Evolutionary conservation across 176 grass and related monocot species (phyloP).

Genomic region (Guadua angustifolia): DNA sequence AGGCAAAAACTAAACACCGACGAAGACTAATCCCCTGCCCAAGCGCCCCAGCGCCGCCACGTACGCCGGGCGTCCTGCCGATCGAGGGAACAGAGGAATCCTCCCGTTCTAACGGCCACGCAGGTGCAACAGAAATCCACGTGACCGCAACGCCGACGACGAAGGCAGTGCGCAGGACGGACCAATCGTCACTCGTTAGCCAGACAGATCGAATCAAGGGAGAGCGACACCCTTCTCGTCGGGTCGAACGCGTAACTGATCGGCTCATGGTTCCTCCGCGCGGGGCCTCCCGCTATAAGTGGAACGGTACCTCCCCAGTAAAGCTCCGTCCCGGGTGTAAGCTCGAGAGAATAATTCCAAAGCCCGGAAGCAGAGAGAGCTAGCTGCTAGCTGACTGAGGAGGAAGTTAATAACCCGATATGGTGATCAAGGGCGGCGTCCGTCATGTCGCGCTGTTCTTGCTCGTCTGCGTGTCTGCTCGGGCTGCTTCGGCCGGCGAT

Average conservation of each 20-base stretch:
- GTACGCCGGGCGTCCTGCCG: neutral
- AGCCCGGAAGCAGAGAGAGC: neutral
- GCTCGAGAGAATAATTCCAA: neutral
- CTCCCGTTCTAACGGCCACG: constrained; percentile 10
- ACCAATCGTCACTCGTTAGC: neutral
- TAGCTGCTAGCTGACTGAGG: neutral
- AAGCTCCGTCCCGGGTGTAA: neutral
- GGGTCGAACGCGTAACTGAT: neutral
- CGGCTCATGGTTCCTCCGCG: too few relatives aligned
- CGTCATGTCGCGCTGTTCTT: constrained; percentile 12
- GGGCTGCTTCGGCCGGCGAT: constrained; percentile 4
- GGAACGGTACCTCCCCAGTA: neutral
- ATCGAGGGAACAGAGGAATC: constrained; percentile 26
- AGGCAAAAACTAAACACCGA: constrained; percentile 18
- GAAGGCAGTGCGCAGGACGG: neutral
- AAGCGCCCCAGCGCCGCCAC: neutral
- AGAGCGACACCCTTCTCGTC: neutral
- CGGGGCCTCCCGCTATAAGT: constrained; percentile 3
- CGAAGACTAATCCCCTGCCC: neutral
- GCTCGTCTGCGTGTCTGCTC: constrained; percentile 29
- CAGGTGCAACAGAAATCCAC: neutral
- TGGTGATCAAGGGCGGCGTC: constrained; percentile 25
- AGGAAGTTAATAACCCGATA: neutral
- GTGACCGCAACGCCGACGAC: neutral
- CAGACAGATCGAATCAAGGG: neutral